Conservation (phyloP, 805 yeast genomes). For the Saturnispora galanensis region DNA sequence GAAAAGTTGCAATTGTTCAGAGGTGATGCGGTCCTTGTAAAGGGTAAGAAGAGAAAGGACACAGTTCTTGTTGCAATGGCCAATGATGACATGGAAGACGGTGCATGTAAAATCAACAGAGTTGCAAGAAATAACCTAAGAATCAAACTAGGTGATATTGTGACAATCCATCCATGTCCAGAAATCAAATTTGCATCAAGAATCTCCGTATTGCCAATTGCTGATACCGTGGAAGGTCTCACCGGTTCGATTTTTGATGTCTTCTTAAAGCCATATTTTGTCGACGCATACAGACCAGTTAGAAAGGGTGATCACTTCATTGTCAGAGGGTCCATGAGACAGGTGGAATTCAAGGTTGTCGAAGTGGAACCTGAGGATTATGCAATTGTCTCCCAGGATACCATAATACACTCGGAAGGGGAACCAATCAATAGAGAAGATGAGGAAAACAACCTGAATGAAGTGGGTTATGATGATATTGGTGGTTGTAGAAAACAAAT, state of each 20-base stretch:
- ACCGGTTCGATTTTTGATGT: slow-evolving; percentile 96
- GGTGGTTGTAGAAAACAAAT: slow-evolving; percentile 99
- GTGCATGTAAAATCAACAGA: slow-evolving; percentile 88
- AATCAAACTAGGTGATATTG: slow-evolving; percentile 87
- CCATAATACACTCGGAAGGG: slow-evolving; percentile 97
- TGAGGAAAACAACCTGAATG: slow-evolving; percentile 92
- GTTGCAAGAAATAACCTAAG: slow-evolving; percentile 93
- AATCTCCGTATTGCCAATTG: slow-evolving; percentile 91
- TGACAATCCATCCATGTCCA: slow-evolving; percentile 90
- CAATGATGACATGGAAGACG: slow-evolving; percentile 95
- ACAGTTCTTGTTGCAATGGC: slow-evolving; percentile 92
- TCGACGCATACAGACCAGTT: slow-evolving; percentile 97
- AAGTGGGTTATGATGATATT: slow-evolving; percentile 97
- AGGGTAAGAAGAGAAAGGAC: slow-evolving; percentile 97
- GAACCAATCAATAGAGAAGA: slow-evolving; percentile 98
- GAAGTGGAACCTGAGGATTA: slow-evolving; percentile 96
- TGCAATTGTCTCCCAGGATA: slow-evolving; percentile 97
- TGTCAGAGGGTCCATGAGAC: slow-evolving; percentile 99
- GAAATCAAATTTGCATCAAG: slow-evolving; percentile 95
- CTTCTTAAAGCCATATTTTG: slow-evolving; percentile 93
- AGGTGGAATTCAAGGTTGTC: slow-evolving; percentile 96
- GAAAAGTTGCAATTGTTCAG: slow-evolving; percentile 89
- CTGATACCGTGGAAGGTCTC: slow-evolving; percentile 96
- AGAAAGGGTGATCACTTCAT: slow-evolving; percentile 95
- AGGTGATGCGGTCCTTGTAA: slow-evolving; percentile 94